phyloP scores from a whole-genome alignment of 2,329 filamentous ascomycete species.

The Fusarium floridanum region DNA sequence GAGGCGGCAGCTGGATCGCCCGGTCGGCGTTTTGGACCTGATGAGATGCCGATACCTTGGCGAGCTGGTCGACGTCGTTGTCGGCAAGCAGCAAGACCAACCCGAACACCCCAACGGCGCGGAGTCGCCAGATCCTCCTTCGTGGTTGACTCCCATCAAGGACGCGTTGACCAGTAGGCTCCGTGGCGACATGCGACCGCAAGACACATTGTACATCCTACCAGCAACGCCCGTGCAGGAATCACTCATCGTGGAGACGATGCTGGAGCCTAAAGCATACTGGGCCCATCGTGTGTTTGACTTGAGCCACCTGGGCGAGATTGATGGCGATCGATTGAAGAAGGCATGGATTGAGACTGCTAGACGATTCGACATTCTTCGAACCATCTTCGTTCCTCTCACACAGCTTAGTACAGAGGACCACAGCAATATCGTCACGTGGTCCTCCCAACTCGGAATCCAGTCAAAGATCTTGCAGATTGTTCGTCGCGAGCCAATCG shows the following conservation, averaged over 20 bases:
- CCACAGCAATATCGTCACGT: neutral
- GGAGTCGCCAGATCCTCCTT: too few species aligned
- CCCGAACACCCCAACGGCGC: neutral
- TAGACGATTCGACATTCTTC: too few species aligned
- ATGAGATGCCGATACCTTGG: slow-evolving; percentile 19
- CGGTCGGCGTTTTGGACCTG: slow-evolving; percentile 24
- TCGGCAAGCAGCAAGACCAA: neutral
- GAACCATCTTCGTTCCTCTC: slow-evolving; percentile 19
- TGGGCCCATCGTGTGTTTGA: slow-evolving; percentile 31
- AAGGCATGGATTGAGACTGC: too few species aligned
- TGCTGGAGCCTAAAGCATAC: slow-evolving; percentile 25
- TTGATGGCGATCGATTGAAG: slow-evolving; percentile 12
- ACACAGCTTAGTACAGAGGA: neutral
- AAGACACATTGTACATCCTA: slow-evolving; percentile 4
- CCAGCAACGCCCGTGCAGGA: slow-evolving; percentile 26
- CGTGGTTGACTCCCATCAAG: slow-evolving; percentile 8
- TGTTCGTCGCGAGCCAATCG: neutral
- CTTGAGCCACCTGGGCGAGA: slow-evolving; percentile 4
- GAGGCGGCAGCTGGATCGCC: slow-evolving; percentile 12
- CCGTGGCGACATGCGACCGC: neutral
- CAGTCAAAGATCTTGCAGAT: slow-evolving; percentile 18
- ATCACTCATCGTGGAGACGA: slow-evolving; percentile 26
- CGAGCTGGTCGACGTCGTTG: slow-evolving; percentile 10
- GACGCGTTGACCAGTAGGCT: slow-evolving; percentile 1
- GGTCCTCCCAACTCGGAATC: slow-evolving; percentile 8